Percentiles rank a stretch among this genome's conserved stretches.
Evolutionary conservation across 305 asterid genomes (phyloP).

Genomic region (Lippia alba): DNA sequence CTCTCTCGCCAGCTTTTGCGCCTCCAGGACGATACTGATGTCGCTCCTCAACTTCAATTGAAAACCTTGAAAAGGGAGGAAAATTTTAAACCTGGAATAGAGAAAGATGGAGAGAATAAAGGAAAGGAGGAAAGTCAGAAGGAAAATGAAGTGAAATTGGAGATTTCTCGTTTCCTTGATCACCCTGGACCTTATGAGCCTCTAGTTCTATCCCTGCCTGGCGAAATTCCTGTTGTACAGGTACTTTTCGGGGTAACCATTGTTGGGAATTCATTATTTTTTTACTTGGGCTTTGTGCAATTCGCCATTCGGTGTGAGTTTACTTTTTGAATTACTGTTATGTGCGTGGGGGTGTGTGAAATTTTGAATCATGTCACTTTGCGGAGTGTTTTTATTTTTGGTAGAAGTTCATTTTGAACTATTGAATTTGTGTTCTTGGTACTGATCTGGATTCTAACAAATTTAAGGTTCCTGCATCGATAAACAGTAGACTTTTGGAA

Average conservation of each 20-base stretch:
- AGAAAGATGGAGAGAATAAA: slow-evolving; percentile 28
- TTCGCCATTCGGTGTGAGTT: not conserved
- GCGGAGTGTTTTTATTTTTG: no score
- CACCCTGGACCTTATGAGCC: slow-evolving; percentile 76
- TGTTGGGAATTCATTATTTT: slow-evolving; percentile 17
- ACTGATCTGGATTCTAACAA: not conserved
- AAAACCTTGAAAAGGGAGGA: slow-evolving; percentile 38
- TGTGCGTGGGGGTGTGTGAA: not conserved
- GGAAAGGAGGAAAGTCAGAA: slow-evolving; percentile 39
- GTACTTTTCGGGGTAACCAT: slow-evolving; percentile 46
- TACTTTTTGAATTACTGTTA: not conserved
- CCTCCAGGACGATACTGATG: slow-evolving; percentile 54
- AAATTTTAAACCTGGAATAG: slow-evolving; percentile 37
- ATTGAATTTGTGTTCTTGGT: no score
- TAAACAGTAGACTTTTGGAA: slow-evolving; percentile 89
- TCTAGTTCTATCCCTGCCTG: slow-evolving; percentile 63
- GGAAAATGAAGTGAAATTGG: slow-evolving; percentile 42
- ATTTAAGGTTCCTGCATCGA: slow-evolving; percentile 85
- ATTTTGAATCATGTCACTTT: not conserved
- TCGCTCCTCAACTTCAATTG: slow-evolving; percentile 36
- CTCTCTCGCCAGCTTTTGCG: slow-evolving; percentile 73
- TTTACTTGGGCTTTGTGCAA: not conserved
- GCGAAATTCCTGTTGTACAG: slow-evolving; percentile 63
- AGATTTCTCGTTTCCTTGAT: slow-evolving; percentile 50
- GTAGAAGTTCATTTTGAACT: no score